Base-by-base conservation (phyloP, 2,329 filamentous ascomycete species). In the Dothideomycetidae sp. region DNA sequence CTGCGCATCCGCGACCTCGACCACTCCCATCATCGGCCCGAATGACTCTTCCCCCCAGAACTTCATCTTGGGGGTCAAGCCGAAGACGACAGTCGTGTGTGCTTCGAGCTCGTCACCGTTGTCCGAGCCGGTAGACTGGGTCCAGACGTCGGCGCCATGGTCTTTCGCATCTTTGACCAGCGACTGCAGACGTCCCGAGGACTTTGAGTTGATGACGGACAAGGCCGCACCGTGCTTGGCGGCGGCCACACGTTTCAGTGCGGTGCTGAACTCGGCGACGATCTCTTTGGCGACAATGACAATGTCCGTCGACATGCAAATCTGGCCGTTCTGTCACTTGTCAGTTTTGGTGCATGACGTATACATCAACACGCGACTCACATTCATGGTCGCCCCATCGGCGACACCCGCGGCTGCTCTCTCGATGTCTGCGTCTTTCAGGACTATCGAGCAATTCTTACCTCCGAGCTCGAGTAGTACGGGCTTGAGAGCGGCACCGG, bases 231-330 rank as follows among this genome's bases (percentile, higher is more conserved):
- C n/a, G n/a, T 26, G 12, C 30, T 61, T 58, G 23, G 65, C 61
- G 0, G 64, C 52, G 5, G 65, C 60, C n/a, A n/a, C n/a, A 4
- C 52, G 55, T 21, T 61, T 60, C 26, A 73, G 58, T 3, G 60
- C 57, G 15, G 58, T 50, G 15, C 59, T 62, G 54, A 79, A 78
- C 13, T 63, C 52, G 11, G 63, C 58, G 40, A 62, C 61, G 40
- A 79, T 59, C 26, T 59, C 58, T 36, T 64, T 63, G 52, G 75
- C 68, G 13, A 78, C 70, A 11, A 77, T 52, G 44, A 88, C 76
- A 16, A 75, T 71, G 59, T 90, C 83, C 0, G 82, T 90, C 10
- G 70, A 69, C 82, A 92, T 90, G 66, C 82, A 90, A n/a, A 45
- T 39, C 33, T 47, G 45, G 5, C 46, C 42, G 12, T 33, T 33